Conservation (phyloP, 495 filamentous ascomycete genomes). For the Cercophora newfieldiana region DNA sequence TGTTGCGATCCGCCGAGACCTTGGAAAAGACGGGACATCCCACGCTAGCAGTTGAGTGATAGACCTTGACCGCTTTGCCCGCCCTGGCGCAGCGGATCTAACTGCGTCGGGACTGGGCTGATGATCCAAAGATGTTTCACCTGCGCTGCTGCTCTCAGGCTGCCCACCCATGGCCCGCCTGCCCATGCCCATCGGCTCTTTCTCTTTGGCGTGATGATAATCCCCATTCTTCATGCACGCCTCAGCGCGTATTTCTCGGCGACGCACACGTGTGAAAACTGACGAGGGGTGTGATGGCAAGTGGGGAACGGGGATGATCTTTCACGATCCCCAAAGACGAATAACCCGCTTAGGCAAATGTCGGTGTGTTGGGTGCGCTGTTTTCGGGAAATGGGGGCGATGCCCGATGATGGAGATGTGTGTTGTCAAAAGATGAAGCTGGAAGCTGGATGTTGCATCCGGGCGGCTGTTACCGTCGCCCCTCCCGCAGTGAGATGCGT, state of each 20-base stretch:
- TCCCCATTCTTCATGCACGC: slow-evolving; percentile 3
- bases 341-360: background rate
- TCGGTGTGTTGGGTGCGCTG: background rate
- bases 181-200: too few species aligned
- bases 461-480: background rate
- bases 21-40: background rate
- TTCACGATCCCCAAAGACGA: background rate
- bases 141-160: background rate
- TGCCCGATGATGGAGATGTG: too few species aligned
- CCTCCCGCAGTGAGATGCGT: too few species aligned
- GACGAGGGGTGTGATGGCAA: background rate
- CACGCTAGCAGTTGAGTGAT: background rate
- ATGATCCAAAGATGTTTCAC: background rate
- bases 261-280: background rate
- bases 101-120: background rate
- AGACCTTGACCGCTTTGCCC: too few species aligned
- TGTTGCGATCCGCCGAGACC: background rate
- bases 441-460: background rate
- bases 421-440: background rate
- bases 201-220: slow-evolving; percentile 5
- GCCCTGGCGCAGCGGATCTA: background rate
- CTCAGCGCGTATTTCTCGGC: background rate
- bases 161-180: background rate
- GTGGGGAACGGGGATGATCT: too few species aligned
- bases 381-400: too few species aligned